A percentile compares a stretch with the other conserved stretches of the same genome.
Evolutionary conservation across 2,329 filamentous ascomycete genomes (phyloP).

Genomic region (Fusarium fujikuroi): DNA sequence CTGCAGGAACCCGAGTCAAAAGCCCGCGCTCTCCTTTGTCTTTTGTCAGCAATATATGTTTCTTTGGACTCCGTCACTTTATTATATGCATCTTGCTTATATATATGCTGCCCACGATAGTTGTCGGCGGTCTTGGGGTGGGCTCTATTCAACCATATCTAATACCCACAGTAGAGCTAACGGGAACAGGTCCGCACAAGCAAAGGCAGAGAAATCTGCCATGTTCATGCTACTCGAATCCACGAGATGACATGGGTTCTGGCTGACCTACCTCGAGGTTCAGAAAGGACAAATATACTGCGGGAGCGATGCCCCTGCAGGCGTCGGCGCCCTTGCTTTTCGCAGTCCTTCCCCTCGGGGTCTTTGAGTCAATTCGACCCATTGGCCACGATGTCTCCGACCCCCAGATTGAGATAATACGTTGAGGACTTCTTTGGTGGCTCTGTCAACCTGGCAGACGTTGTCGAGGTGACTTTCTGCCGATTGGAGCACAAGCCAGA

Average conservation of each 20-base stretch:
- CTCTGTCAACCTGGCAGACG: background rate
- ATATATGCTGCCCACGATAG: background rate
- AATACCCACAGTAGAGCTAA: background rate
- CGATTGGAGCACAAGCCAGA: background rate
- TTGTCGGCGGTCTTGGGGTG: background rate
- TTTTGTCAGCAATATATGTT: background rate
- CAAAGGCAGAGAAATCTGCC: background rate
- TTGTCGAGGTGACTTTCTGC: background rate
- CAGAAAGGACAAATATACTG: background rate
- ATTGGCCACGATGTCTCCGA: background rate
- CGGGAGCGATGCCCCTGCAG: background rate
- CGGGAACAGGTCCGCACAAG: background rate
- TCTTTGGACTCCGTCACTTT: too few species aligned
- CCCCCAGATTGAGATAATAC: background rate
- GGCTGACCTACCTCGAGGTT: background rate
- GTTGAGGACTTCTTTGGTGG: background rate
- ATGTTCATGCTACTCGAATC: background rate
- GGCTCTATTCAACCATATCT: background rate
- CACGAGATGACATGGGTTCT: background rate
- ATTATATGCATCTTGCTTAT: background rate
- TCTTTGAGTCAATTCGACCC: background rate
- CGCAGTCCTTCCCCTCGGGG: background rate
- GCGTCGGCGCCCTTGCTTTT: background rate
- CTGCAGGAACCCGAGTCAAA: background rate
- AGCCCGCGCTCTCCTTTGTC: background rate